Conservation (phyloP, 805 yeast species). For the Candida saitoana region DNA sequence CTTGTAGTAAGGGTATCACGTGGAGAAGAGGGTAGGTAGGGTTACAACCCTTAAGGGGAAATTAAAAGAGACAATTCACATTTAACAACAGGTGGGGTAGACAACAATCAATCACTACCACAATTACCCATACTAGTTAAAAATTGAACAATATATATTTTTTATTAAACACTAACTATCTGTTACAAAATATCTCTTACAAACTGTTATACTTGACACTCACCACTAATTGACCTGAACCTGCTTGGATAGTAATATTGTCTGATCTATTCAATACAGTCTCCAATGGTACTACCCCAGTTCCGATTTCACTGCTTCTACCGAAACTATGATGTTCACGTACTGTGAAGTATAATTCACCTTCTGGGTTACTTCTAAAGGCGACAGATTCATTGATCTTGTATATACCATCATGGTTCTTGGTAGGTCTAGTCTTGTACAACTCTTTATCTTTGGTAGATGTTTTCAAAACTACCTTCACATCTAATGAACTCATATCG, state of each 20-base stretch:
- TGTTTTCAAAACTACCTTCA: conserved; percentile 50
- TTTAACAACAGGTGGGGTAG: too few species aligned
- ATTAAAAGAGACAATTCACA: too few species aligned
- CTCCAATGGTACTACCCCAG: conserved; percentile 47
- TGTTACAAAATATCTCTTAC: too few species aligned
- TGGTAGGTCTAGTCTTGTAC: conserved; percentile 58
- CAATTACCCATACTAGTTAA: not conserved
- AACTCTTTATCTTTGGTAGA: conserved; percentile 51
- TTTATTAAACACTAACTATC: too few species aligned
- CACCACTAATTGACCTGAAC: conserved; percentile 40
- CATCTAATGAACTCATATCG: conserved; percentile 37
- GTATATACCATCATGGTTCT: conserved; percentile 42
- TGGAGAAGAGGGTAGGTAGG: too few species aligned
- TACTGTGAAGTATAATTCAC: conserved; percentile 56
- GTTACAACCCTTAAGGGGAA: too few species aligned
- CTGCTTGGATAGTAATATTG: conserved; percentile 33
- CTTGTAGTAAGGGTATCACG: too few species aligned
- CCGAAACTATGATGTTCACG: conserved; percentile 71
- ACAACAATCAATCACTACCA: too few species aligned
- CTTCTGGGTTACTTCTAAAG: conserved; percentile 63
- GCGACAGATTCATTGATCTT: conserved; percentile 62
- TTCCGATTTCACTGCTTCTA: conserved; percentile 61
- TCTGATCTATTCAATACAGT: conserved; percentile 48
- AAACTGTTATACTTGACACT: conserved; percentile 27
- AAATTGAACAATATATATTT: not conserved